Evolutionary conservation across 345 rosid genomes (phyloP).

Genomic region (Syzygium aromaticum): DNA sequence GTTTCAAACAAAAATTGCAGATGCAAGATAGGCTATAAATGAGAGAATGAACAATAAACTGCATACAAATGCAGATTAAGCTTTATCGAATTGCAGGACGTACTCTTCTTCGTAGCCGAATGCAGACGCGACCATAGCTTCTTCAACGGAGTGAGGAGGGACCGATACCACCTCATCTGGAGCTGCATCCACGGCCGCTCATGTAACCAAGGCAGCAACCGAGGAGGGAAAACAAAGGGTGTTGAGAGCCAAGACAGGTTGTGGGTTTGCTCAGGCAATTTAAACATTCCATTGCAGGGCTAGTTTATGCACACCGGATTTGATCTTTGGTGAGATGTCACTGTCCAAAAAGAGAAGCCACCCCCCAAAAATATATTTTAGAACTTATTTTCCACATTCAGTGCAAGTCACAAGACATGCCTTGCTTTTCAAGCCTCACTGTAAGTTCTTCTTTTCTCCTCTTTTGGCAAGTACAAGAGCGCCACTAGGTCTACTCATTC

Average conservation of each 20-base stretch:
- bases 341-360: constrained; percentile 17
- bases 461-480: background rate
- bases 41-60: background rate
- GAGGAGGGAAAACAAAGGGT: background rate
- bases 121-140: background rate
- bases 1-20: background rate
- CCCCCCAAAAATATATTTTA: background rate
- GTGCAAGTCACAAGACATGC: background rate
- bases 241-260: background rate
- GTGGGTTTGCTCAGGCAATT: constrained; percentile 20
- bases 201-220: background rate
- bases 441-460: background rate
- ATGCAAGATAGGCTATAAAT: background rate
- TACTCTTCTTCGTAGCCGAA: background rate
- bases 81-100: background rate
- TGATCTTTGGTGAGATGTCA: constrained; percentile 47
- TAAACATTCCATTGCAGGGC: constrained; percentile 22
- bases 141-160: background rate
- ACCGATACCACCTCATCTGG: background rate
- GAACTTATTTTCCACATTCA: background rate
- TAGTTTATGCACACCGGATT: constrained; percentile 29
- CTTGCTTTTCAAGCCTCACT: background rate
- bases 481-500: background rate
- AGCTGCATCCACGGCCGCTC: background rate
- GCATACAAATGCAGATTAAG: background rate